Evolutionary conservation across 768 basidiomycete genomes (phyloP), one percentile per base, ranked within the genome.

Genomic region (Strobilomyces dryophilus): DNA sequence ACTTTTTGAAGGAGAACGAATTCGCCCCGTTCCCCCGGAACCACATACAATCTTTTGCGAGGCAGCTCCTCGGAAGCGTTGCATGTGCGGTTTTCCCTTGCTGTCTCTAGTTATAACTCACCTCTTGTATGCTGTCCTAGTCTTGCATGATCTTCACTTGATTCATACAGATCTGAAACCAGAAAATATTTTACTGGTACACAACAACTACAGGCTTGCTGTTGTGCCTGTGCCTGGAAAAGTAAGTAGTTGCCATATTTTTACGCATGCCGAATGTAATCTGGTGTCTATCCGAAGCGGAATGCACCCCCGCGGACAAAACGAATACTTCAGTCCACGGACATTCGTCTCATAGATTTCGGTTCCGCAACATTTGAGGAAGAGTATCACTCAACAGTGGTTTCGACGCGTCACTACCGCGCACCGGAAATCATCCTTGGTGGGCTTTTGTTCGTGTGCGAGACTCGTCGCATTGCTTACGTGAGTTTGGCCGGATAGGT

Each of bases 161-260:
- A 88, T 98, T 56, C 97, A 99, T 71, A 99, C 97, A 35, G 97
- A 99, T 76, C 81, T 99, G 49, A 99, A 99, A 72, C 97, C 97
- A 31, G 97, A 99, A 76, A 98, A 98, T 69, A 98, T 99, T 49
- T 78, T 99, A 24, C 82, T 99, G 47, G 94, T 95, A 18, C 81
- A 85, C 67, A 95, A 91, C 63, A 84, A 87, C 56, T 88, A 81
- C 72, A 80, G 78, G 61, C 74, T 79, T 29, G 74, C 82, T 14
- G 75, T 80, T 53, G 74, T 90, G 39, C 73, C 80, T 36, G 75
- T 82, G 42, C 76, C 83, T 36, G 82, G 84, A 51, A 91, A 88
- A 79, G 89, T 85, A 67, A 46, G 56, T 49, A 21, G 36, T 51
- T 47, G 4, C 45, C 27, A 27, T 51, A 34, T 34, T 42, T 37